These are phyloP conservation scores for Elsinoe fawcettii DNA, from an alignment of 2,329 filamentous ascomycete genomes.

Conservation along the genomic window DNA sequence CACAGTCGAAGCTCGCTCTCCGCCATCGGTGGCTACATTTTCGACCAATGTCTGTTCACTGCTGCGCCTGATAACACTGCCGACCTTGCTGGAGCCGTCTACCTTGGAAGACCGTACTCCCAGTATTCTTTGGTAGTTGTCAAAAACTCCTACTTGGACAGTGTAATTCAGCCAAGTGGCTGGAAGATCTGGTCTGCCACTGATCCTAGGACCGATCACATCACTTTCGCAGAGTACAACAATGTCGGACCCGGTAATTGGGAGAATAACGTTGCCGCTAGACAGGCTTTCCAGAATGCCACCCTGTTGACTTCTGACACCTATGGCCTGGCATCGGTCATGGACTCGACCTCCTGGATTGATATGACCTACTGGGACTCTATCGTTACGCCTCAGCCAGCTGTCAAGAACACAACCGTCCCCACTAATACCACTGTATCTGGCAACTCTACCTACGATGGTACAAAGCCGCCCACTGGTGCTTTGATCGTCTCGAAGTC, in stretches of 20 bases:
- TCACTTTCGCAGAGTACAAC: slow-evolving; percentile 23
- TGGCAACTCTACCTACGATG: slow-evolving; percentile 26
- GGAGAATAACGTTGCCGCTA: slow-evolving; percentile 31
- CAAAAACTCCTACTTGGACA: slow-evolving; percentile 23
- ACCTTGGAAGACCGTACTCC: slow-evolving; percentile 22
- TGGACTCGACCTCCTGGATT: slow-evolving; percentile 34
- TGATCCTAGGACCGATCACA: slow-evolving; percentile 22
- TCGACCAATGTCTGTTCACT: slow-evolving; percentile 30
- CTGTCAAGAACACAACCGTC: slow-evolving; percentile 18
- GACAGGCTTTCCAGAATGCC: slow-evolving; percentile 30
- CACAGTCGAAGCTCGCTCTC: slow-evolving; percentile 32
- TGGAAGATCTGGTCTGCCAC: slow-evolving; percentile 25
- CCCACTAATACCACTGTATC: slow-evolving; percentile 24
- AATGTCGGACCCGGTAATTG: slow-evolving; percentile 26
- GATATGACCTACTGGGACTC: slow-evolving; percentile 35
- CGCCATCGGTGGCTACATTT: slow-evolving; percentile 32
- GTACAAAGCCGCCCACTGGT: slow-evolving; percentile 30
- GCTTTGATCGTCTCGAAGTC: slow-evolving; percentile 35
- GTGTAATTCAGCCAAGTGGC: slow-evolving; percentile 22
- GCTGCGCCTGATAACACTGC: slow-evolving; percentile 25
- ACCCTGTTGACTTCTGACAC: slow-evolving; percentile 33
- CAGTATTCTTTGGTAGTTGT: slow-evolving; percentile 21
- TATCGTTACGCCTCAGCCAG: slow-evolving; percentile 30
- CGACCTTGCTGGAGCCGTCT: slow-evolving; percentile 29
- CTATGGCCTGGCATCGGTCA: slow-evolving; percentile 28